Percentiles rank a stretch among this genome's conserved stretches.
These are phyloP conservation scores for Colletotrichum eleusines DNA, from an alignment of 2,329 filamentous ascomycete species.

Conservation along the genomic window DNA sequence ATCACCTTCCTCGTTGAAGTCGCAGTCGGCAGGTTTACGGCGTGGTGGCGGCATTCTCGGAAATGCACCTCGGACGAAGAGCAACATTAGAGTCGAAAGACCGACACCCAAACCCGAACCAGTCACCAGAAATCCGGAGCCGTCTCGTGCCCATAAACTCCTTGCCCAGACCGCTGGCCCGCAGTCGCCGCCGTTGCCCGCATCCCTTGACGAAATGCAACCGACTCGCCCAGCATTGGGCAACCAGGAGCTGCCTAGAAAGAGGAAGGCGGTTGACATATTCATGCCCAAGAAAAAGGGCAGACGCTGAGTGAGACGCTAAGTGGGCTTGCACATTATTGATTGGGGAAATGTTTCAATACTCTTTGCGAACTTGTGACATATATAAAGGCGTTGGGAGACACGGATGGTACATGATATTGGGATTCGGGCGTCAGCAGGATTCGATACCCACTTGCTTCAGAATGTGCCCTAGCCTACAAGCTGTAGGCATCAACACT, in stretches of 20 bases:
- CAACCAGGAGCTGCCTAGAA: slow-evolving; percentile 44
- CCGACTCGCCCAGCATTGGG: slow-evolving; percentile 17
- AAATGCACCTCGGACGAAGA: slow-evolving; percentile 34
- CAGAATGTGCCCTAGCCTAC: slow-evolving; percentile 13
- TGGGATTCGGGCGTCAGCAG: slow-evolving; percentile 22
- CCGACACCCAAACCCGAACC: slow-evolving; percentile 21
- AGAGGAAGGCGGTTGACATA: slow-evolving; percentile 61
- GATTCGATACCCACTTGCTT: slow-evolving; percentile 29
- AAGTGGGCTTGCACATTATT: too few relatives aligned
- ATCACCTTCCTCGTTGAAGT: not conserved
- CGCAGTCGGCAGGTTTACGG: slow-evolving; percentile 21
- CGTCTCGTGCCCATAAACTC: slow-evolving; percentile 16
- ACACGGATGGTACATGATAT: slow-evolving; percentile 2
- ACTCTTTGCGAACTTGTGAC: not conserved
- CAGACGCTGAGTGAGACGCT: slow-evolving; percentile 5
- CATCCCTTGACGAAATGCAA: slow-evolving; percentile 31
- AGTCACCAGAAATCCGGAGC: not conserved
- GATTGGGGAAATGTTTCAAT: not conserved
- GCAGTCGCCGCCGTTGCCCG: slow-evolving; percentile 44
- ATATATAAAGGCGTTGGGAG: slow-evolving; percentile 9
- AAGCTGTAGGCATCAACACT: not conserved
- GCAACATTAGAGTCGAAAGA: slow-evolving; percentile 34
- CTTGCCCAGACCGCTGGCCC: slow-evolving; percentile 6
- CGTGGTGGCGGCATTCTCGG: slow-evolving; percentile 32
- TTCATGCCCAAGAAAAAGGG: slow-evolving; percentile 64